Base-by-base conservation (phyloP, 805 yeast species). In the Lachancea nothofagi region DNA sequence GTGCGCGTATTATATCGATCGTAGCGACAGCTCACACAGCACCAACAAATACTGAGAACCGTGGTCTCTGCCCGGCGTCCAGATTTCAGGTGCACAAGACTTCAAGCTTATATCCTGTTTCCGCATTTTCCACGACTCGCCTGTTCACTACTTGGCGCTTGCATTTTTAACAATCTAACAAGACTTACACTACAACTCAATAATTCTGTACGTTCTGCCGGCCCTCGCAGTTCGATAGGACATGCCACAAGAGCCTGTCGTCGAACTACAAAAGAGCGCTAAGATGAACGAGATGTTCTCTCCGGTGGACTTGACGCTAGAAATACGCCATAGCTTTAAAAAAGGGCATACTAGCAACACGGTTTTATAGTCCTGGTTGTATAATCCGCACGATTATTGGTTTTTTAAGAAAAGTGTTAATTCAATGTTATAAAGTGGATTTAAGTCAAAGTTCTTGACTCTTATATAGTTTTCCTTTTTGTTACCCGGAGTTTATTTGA, bases 241-340 rank as follows among this genome's bases (percentile, higher is more conserved):
- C 9, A 32, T 4, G 24, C 31, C 29, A 36, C 31, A n/a, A n/a
- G 31, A 35, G 13, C 28, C 18, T 17, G 14, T 25, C 13, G 28
- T 23, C 37, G 50, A 40, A 32, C 43, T 44, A 64, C 70, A 72
- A 74, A 72, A 72, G 81, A 72, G 83, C 83, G 62, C 65, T 78
- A 70, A 78, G 85, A 78, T 73, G 81, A 71, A 66, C 78, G 70
- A 54, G 57, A 69, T 64, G 45, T 51, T 78, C 83, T 78, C 78
- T 70, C 83, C 83, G 69, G 68, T 61, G 73, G 75, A 77, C 83
- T 71, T 72, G 84, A 78, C 83, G 77, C 83, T 71, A 73, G 58
- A 59, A 55, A 60, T 59, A 54, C 66, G 64, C 64, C 62, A 54
- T 61, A 46, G 45, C 15, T 17, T 29, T 13, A 13, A 17, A 51